Evolutionary conservation across 176 grass and related monocot genomes (phyloP).

Genomic region (Poa annua): DNA sequence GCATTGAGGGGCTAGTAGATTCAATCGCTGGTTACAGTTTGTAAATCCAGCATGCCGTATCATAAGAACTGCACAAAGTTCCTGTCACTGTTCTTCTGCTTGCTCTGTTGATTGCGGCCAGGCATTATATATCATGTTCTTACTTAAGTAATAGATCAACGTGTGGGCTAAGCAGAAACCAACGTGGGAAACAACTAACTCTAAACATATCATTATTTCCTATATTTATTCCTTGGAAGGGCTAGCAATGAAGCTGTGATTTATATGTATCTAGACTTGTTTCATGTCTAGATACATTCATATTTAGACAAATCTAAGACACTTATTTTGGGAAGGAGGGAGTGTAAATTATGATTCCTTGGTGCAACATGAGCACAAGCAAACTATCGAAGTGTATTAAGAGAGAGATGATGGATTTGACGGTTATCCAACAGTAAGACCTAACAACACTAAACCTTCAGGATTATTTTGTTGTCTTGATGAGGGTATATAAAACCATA

Average conservation of each 20-base stretch:
- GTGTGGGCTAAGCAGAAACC: not conserved
- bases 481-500: not conserved
- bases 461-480: not conserved
- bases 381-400: not conserved
- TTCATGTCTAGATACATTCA: too few species aligned
- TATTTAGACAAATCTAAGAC: too few species aligned
- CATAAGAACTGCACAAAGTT: too few species aligned
- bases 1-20: not conserved
- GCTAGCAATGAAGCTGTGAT: not conserved
- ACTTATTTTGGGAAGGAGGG: too few species aligned
- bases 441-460: not conserved
- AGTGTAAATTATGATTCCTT: not conserved
- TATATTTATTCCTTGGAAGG: not conserved
- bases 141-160: not conserved
- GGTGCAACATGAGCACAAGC: not conserved
- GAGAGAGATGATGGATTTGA: slow-evolving; percentile 9
- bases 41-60: too few species aligned
- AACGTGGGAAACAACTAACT: not conserved
- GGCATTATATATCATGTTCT: not conserved
- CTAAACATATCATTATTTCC: not conserved
- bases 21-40: not conserved
- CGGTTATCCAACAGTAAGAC: not conserved
- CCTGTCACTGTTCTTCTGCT: too few species aligned
- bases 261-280: too few species aligned
- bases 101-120: too few species aligned